Evolutionary conservation across 139 green algal genomes (phyloP), one percentile per base, ranked within the genome.

Genomic region (Picochlorum costavermella): DNA sequence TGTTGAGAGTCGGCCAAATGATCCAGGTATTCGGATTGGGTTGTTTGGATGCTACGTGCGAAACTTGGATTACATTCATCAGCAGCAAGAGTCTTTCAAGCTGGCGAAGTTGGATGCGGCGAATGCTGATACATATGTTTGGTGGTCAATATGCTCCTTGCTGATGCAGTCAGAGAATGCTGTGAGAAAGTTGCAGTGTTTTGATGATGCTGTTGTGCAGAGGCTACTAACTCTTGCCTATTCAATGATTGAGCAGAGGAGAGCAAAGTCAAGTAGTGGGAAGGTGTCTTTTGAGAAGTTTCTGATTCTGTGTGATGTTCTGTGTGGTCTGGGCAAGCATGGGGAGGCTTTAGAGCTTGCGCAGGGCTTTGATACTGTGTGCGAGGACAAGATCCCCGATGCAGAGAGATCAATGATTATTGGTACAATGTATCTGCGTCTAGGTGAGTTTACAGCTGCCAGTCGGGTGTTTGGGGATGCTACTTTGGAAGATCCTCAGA

Each of bases 41-140:
- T 65, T 89, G 31, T 90, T 88, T 70, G 70, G 48, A 0, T 67
- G 64, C 4, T 71, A 90, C 57, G 73, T 84, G 73, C 91, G 81
- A 71, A 72, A 85, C 17, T 63, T 57, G 30, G 65, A 76, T 25
- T 85, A 80, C 48, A 70, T 83, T 11, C 83, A 81, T 65, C 83
- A 90, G 74, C 86, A 93, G 81, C 86, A 90, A 72, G 57, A 81
- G 30, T 83, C 83, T 2, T 76, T 87, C 59, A 74, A 75, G 60
- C 76, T 93, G 25, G 69, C 73, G 62, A 90, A 87, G 70, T 17
- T 67, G 17, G 28, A 48, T 51, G 59, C 57, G 9, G n/a, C 50
- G 28, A 26, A 55, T 14, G 46, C 8, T 20, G 75, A 78, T 29
- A 45, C 48, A 6, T 89, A 85, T 66, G 53, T 73, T 20, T 93